Evolutionary conservation across 495 filamentous ascomycete species (phyloP), one percentile per base, ranked within the genome.

Genomic region (Jackrogersella minutella): DNA sequence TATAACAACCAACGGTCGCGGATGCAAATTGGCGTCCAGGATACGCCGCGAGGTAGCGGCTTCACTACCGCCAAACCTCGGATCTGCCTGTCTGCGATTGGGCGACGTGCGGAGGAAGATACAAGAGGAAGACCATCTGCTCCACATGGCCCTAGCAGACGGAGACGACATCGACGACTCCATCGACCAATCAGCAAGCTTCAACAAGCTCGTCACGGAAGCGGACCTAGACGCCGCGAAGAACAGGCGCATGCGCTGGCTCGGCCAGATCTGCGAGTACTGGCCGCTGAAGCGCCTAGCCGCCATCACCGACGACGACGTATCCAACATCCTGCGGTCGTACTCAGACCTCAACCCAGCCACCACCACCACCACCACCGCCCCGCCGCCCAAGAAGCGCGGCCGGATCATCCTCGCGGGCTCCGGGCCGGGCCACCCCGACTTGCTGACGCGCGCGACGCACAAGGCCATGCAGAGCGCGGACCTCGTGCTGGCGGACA

Each of bases 201-300:
- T 99, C 77, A 99, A 99, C 74, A 86, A 86, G 53, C 78, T 98
- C 0, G 84, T 98, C 7, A 80, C 79, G 8, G 90, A 92, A 47
- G 84, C 85, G 55, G 92, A 94, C 68, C 76, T 83, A 3, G 88
- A 91, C 46, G 90, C 90, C 1, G 87, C 87, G 6, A 93, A 90
- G 76, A 92, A 85, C 14, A 82, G 96, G 49, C 83, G 95, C 37
- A 93, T 96, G 80, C 87, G 95, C 21, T 99, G 96, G 96, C 78
- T 99, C 2, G 86, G 89, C 14, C 95, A 99, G 73, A 93, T 99
- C 14, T 99, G 96, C 82, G 95, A 99, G 80, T 99, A 99, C 77
- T 99, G 96, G 96, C 93, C 95, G 1, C 81, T 99, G 17, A 86
- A 86, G 41, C 87, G 90, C 14, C 84, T 99, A 2, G 92, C 93